Percentiles rank a stretch among this genome's conserved stretches.
phyloP scores from a whole-genome alignment of 306 rosid species.

The Cucurbita pepo region DNA sequence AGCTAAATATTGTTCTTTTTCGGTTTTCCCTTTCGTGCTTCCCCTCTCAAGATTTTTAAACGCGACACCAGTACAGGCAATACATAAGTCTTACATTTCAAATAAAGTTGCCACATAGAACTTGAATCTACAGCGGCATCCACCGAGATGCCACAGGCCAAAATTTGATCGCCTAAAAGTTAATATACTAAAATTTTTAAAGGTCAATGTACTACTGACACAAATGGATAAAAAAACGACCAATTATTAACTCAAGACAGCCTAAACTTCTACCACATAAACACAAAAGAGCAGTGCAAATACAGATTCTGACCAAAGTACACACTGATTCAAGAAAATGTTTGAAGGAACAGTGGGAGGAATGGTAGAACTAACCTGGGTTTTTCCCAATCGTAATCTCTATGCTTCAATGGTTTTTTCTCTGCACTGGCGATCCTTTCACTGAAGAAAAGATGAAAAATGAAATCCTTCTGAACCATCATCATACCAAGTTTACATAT shows the following conservation, averaged over 20 bases:
- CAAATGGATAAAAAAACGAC: not conserved
- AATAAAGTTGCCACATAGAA: not conserved
- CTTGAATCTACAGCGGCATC: not conserved
- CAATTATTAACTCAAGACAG: not conserved
- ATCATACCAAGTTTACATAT: not conserved
- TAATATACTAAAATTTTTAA: not conserved
- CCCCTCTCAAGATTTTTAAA: too few species aligned
- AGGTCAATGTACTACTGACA: not conserved
- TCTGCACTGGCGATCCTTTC: constrained; percentile 73
- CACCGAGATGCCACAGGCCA: not conserved
- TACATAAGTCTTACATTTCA: not conserved
- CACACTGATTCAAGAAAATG: not conserved
- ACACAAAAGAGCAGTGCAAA: not conserved
- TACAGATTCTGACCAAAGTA: not conserved
- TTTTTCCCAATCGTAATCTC: constrained; percentile 95
- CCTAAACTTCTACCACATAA: not conserved
- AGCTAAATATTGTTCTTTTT: too few species aligned
- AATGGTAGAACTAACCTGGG: constrained; percentile 35
- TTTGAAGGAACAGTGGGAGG: not conserved
- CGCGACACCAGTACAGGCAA: not conserved
- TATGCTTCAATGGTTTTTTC: constrained; percentile 89
- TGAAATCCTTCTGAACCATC: not conserved
- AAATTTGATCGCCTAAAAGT: not conserved
- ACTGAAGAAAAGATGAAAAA: constrained; percentile 17
- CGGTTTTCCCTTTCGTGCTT: too few species aligned